Percentiles rank a stretch among this genome's conserved stretches.
Evolutionary conservation across 495 filamentous ascomycete species (phyloP).

Genomic region (Penicillium verhagenii): DNA sequence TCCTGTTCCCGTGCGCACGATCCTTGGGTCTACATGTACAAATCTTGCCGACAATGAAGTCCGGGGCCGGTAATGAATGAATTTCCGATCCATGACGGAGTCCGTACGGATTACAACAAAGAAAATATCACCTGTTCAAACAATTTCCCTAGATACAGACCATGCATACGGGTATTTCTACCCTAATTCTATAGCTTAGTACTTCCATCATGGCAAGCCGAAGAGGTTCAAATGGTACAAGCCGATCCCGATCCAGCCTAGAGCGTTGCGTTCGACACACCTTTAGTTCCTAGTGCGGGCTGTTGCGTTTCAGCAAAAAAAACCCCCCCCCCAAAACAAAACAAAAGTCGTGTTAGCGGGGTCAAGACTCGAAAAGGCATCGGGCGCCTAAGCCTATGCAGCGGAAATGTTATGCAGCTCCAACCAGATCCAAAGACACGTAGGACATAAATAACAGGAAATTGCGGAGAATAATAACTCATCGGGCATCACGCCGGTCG

Average conservation of each 20-base stretch:
- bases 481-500: constrained; percentile 13
- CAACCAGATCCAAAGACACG: neutral
- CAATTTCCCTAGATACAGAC: no score
- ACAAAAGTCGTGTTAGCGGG: neutral
- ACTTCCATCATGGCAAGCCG: constrained; percentile 2
- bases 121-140: no score
- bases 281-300: neutral
- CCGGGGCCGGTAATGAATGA: constrained; percentile 2
- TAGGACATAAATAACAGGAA: neutral
- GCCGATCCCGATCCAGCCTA: constrained; percentile 8
- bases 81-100: neutral
- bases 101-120: no score
- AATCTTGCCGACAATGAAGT: neutral
- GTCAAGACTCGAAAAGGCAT: no score
- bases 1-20: constrained; percentile 1
- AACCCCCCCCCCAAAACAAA: no score
- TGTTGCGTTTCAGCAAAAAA: neutral
- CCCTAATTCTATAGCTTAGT: neutral
- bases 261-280: neutral
- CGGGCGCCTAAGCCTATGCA: no score
- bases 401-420: neutral
- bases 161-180: no score
- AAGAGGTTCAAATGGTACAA: constrained; percentile 7
- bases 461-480: neutral
- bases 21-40: neutral